Conservation (phyloP, 202 grass and related monocot genomes). For the Setaria viridis region DNA sequence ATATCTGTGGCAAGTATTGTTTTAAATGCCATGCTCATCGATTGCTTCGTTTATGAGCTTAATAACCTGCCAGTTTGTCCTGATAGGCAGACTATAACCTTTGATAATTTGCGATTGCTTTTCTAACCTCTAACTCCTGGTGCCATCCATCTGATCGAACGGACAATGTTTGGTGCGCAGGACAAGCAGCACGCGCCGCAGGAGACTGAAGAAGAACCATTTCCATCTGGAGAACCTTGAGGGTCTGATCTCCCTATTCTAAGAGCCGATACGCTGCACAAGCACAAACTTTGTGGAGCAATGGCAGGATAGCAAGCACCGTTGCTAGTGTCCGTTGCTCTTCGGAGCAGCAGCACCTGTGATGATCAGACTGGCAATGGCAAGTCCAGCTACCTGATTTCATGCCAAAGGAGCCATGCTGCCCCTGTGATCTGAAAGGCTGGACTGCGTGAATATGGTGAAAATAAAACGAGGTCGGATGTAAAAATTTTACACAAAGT, state of each 20-base stretch:
- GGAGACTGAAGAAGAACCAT: conserved; percentile 89
- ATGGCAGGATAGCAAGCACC: neutral
- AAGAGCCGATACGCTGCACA: neutral
- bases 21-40: neutral
- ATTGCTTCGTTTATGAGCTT: neutral
- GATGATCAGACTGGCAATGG: neutral
- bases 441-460: neutral
- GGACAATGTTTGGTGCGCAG: conserved; percentile 40
- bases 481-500: neutral
- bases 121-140: neutral
- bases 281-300: neutral
- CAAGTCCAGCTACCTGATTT: neutral
- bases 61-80: neutral
- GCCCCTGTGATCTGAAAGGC: neutral
- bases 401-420: neutral
- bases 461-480: neutral
- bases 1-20: neutral
- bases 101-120: neutral
- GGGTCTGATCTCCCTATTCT: conserved; percentile 56
- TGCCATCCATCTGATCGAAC: neutral
- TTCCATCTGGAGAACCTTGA: conserved; percentile 45
- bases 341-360: neutral
- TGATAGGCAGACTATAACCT: neutral
- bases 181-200: conserved; percentile 73
- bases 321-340: neutral